A percentile compares a stretch with the other conserved stretches of the same genome.
Evolutionary conservation across 2,329 filamentous ascomycete species (phyloP).

Genomic region (Plectosphaerella plurivora): DNA sequence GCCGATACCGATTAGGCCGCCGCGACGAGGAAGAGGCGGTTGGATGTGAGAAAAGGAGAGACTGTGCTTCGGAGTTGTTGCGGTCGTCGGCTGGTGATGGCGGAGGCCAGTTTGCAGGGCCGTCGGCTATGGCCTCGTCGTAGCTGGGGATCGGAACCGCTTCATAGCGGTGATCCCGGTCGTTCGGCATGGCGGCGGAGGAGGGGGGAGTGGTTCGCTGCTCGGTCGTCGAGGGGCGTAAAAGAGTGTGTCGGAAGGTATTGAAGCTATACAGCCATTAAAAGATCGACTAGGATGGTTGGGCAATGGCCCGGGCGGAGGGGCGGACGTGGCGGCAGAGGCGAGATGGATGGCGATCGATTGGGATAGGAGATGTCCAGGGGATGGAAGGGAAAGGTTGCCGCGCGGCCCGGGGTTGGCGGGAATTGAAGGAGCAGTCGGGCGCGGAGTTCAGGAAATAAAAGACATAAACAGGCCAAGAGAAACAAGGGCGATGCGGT

Average conservation of each 20-base stretch:
- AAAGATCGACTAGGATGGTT: neutral
- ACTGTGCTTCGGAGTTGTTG: slow-evolving; percentile 72
- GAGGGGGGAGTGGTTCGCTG: neutral
- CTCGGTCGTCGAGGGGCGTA: neutral
- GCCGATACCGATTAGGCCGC: slow-evolving; percentile 60
- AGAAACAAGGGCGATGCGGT: too few relatives aligned
- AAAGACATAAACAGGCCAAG: too few relatives aligned
- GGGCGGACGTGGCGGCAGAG: too few relatives aligned
- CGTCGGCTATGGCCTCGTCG: slow-evolving; percentile 33
- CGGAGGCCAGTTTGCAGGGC: slow-evolving; percentile 21
- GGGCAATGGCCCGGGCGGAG: too few relatives aligned
- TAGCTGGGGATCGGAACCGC: slow-evolving; percentile 33
- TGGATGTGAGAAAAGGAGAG: slow-evolving; percentile 58
- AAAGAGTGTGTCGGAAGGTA: neutral
- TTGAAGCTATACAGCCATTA: neutral
- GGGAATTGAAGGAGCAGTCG: too few relatives aligned
- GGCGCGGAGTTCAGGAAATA: too few relatives aligned
- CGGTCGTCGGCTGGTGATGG: slow-evolving; percentile 44
- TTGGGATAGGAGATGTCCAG: too few relatives aligned
- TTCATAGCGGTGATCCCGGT: slow-evolving; percentile 24
- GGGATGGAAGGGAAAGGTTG: too few relatives aligned
- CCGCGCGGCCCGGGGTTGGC: too few relatives aligned
- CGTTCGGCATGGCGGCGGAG: slow-evolving; percentile 9
- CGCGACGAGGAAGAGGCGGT: slow-evolving; percentile 32
- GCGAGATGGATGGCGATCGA: too few relatives aligned